Conservation (phyloP, 305 asterid species). For the Fraxinus nigra region DNA sequence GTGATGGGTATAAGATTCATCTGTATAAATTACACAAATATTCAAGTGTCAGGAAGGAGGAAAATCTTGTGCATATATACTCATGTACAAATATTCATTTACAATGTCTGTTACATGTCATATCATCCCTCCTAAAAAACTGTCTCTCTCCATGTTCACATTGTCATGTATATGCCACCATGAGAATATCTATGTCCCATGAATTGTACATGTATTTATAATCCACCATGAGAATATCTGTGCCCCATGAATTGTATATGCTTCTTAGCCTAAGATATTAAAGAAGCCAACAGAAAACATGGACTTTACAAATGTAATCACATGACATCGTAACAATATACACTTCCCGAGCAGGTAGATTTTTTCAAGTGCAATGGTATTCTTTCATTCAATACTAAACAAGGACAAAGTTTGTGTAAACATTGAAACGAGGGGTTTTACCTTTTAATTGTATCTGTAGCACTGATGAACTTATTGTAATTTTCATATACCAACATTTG, state of each 20-base stretch:
- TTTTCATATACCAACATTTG: conserved; percentile 98
- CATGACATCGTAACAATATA: neutral
- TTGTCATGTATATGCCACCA: neutral
- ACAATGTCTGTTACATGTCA: neutral
- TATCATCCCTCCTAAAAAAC: neutral
- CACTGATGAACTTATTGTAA: conserved; percentile 97
- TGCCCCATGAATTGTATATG: neutral
- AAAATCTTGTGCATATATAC: neutral
- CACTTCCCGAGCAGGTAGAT: neutral
- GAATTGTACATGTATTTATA: neutral
- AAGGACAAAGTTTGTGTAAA: conserved; percentile 7
- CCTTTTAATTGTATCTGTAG: conserved; percentile 95
- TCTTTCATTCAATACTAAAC: neutral
- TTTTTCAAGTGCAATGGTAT: neutral
- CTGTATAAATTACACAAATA: neutral
- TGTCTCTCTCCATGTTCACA: neutral
- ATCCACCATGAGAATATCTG: neutral
- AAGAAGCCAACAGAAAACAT: neutral
- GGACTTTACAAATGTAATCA: neutral
- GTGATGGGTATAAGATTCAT: neutral
- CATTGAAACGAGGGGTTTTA: conserved; percentile 27
- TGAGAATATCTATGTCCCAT: neutral
- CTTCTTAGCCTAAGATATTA: neutral
- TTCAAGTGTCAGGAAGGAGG: neutral
- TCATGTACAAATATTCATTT: neutral